Base-by-base conservation (phyloP, 352 stramenopile genomes). In the Phytophthora tentaculata region DNA sequence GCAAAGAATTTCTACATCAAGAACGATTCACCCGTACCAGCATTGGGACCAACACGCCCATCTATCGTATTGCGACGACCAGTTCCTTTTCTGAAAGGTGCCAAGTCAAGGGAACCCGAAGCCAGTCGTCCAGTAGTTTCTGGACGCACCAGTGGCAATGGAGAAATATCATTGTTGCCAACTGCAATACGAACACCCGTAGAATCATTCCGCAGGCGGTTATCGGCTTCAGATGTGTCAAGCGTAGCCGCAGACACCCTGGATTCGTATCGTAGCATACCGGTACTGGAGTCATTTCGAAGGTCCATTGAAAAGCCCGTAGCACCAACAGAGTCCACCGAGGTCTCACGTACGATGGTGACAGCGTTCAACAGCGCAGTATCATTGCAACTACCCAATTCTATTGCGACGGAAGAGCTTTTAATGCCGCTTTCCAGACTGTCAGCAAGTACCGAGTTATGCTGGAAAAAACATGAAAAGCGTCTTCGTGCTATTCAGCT, bases 1-100 rank as follows among this genome's bases (percentile, higher is more conserved):
- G 67, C 74, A 5, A 93, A 89, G 60, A 90, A 90, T 37, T 81
- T 92, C 23, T 84, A 79, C 64, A 73, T 80, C 39, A 85, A 84
- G 50, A 83, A 82, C 22, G 81, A 88, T 19, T 49, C 71, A 39
- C 60, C 69, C 2, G 43, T 76, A 43, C 61, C 73, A 12, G 8
- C 66, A 0, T 28, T 79, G 52, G 55, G 63, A 5, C 45, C 47
- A 41, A 61, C 52, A 41, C 28, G 28, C 3, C 62, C 48, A 32
- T 53, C 53, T 4, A 29, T 37, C 9, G 13, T 28, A 23, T 39
- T 20, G 7, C 7, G 20, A 28, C 50, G 41, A 17, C 5, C 19
- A 14, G 32, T 63, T 56, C 28, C 53, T 43, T 43, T 60, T n/a
- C 14, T 14, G 26, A 73, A 48, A 23, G 43, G 20, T 29, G 23